Conservation (phyloP, 2,329 filamentous ascomycete species). For the Aureobasidium sp. region DNA sequence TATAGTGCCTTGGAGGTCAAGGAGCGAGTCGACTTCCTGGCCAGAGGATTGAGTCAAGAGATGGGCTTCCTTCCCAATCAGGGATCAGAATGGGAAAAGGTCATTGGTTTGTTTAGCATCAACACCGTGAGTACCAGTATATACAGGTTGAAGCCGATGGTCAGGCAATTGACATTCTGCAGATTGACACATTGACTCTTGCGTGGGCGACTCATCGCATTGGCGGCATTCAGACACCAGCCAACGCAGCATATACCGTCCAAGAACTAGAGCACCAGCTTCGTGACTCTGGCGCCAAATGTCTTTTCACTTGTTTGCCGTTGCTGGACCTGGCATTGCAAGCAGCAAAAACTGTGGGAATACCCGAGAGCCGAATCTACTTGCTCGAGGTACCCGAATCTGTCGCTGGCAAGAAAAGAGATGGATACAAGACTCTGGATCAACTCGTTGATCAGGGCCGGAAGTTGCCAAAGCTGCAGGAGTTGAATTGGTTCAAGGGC, state of each 20-base stretch:
- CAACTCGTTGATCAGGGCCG: constrained; percentile 56
- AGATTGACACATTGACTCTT: constrained; percentile 68
- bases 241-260: constrained; percentile 65
- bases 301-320: constrained; percentile 62
- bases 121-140: constrained; percentile 54
- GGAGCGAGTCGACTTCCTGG: constrained; percentile 56
- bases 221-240: constrained; percentile 64
- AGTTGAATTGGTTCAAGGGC: constrained; percentile 52
- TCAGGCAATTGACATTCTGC: not conserved
- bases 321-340: constrained; percentile 55
- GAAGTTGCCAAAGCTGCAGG: constrained; percentile 41
- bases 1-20: constrained; percentile 56
- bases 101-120: constrained; percentile 65
- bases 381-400: constrained; percentile 57
- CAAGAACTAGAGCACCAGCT: constrained; percentile 64
- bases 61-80: constrained; percentile 61
- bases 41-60: constrained; percentile 59
- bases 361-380: constrained; percentile 57
- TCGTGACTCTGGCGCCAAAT: constrained; percentile 57
- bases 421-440: constrained; percentile 54
- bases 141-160: not conserved
- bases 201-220: constrained; percentile 66
- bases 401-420: constrained; percentile 38
- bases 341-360: constrained; percentile 54
- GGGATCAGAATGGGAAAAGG: constrained; percentile 73